A percentile compares a stretch with the other conserved stretches of the same genome.
These are phyloP conservation scores for Nemania sp. DNA, from an alignment of 2,329 filamentous ascomycete genomes.

Conservation along the genomic window DNA sequence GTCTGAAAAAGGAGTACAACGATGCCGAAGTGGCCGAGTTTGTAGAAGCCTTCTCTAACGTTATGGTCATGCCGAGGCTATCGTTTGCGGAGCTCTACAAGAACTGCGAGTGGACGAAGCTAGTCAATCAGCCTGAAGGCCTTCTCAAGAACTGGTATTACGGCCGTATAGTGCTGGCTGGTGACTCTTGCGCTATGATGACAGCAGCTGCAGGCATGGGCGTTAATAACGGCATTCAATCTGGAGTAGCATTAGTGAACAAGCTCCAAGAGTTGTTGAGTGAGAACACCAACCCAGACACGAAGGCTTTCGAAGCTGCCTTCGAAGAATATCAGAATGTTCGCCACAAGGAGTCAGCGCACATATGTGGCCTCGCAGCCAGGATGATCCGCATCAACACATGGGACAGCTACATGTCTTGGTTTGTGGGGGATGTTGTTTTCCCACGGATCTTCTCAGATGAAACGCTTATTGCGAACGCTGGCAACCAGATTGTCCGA, in stretches of 20 bases:
- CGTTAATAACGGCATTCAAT: slow-evolving; percentile 36
- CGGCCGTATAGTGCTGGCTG: slow-evolving; percentile 35
- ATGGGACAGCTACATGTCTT: slow-evolving; percentile 35
- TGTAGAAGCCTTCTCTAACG: slow-evolving; percentile 34
- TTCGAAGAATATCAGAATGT: slow-evolving; percentile 35
- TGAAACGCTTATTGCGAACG: slow-evolving; percentile 8
- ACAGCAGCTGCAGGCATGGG: slow-evolving; percentile 37
- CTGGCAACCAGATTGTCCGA: slow-evolving; percentile 16
- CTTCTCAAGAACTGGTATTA: slow-evolving; percentile 31
- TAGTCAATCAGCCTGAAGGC: slow-evolving; percentile 36
- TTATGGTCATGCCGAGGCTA: slow-evolving; percentile 34
- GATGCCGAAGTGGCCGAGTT: slow-evolving; percentile 34
- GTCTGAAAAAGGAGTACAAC: slow-evolving; percentile 27
- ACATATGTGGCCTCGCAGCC: slow-evolving; percentile 26
- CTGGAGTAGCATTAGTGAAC: slow-evolving; percentile 33
- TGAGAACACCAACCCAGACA: neutral
- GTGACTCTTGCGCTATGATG: slow-evolving; percentile 35
- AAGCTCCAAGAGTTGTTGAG: slow-evolving; percentile 27
- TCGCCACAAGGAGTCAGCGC: slow-evolving; percentile 30
- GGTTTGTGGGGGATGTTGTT: slow-evolving; percentile 33
- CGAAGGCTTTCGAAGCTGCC: slow-evolving; percentile 13
- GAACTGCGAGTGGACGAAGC: slow-evolving; percentile 33
- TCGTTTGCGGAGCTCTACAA: slow-evolving; percentile 31
- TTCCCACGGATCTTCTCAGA: slow-evolving; percentile 24
- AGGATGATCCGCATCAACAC: slow-evolving; percentile 30